Evolutionary conservation across 768 basidiomycete genomes (phyloP), one percentile per base, ranked within the genome.

Genomic region (Mycena indigotica): DNA sequence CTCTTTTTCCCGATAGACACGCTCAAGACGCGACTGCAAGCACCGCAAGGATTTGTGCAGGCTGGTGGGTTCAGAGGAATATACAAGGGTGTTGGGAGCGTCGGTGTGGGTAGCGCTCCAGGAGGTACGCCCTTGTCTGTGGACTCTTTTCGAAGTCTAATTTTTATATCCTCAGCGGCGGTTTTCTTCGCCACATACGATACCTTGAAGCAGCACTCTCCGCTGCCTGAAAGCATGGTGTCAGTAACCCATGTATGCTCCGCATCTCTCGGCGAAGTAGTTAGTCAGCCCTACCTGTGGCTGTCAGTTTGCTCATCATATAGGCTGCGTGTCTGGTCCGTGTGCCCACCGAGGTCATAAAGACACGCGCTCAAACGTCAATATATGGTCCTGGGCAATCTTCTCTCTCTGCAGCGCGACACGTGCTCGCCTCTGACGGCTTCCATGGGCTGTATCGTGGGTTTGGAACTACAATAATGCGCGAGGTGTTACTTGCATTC

Each of bases 1-100:
- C 82, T 97, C 21, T 95, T 99, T 77, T 99, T 94, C 72, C 96
- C 96, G 1, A 86, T 99, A 56, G 96, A 99, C 75, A 97, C 96
- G 1, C 74, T 98, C 70, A 99, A 99, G 75, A 98, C 97, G 35
- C 88, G 96, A 48, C 80, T 97, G 29, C 96, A 99, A 67, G 89
- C 94, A 5, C 70, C 85, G 3, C 87, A 91, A 66, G 97, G 96
- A 17, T 98, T 99, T 71, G 70, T 84, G 44, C 75, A 77, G 26
- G 87, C 93, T 2, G 96, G 96, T 16, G 97, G 95, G 0, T 91
- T 98, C 72, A 84, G 74, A 50, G 95, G 93, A 8, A 83, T 98
- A 5, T 99, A 99, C 75, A 89, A 90, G 64, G 96, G 96, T 6
- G 77, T 99, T 4, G 95, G 95, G 25, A 96, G 94, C 69, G 95